These are phyloP conservation scores for Physocladia obscura DNA, from an alignment of 192 early-diverging fungal species.

Conservation along the genomic window DNA sequence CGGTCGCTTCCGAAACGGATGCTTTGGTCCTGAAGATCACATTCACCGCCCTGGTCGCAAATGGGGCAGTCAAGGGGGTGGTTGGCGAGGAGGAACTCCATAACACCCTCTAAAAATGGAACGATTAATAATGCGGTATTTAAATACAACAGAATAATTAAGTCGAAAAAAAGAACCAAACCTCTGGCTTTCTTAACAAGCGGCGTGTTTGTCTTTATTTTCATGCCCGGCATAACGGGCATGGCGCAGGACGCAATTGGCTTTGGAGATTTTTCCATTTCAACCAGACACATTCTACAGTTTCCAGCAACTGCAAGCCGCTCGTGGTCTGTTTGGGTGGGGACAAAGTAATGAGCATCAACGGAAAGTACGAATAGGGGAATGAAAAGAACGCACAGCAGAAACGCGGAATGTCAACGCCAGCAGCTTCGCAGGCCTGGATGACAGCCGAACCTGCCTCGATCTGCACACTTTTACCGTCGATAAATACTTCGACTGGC, in stretches of 20 bases:
- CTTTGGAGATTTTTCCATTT: constrained; percentile 95
- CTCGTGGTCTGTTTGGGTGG: constrained; percentile 65
- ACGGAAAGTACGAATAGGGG: constrained; percentile 14
- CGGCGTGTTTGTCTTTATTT: constrained; percentile 90
- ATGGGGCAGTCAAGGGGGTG: constrained; percentile 98
- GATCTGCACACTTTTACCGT: constrained; percentile 85
- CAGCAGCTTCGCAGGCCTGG: constrained; percentile 96
- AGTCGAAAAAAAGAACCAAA: neutral
- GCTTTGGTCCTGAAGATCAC: constrained; percentile 97
- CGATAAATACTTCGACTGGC: constrained; percentile 66
- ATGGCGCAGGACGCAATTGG: constrained; percentile 95
- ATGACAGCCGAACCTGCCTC: constrained; percentile 93
- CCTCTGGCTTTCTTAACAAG: constrained; percentile 91
- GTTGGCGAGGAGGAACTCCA: constrained; percentile 89
- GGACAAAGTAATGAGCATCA: constrained; percentile 64
- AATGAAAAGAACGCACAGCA: constrained; percentile 43
- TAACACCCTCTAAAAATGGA: constrained; percentile 46
- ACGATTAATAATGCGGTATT: neutral
- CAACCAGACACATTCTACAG: constrained; percentile 99
- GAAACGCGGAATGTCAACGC: constrained; percentile 82
- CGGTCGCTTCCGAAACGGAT: constrained; percentile 95
- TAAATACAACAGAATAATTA: neutral
- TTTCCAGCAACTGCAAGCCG: constrained; percentile 96
- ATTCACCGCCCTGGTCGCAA: constrained; percentile 99
- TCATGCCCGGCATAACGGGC: constrained; percentile 97